Evolutionary conservation across 768 basidiomycete species (phyloP), one percentile per base, ranked within the genome.

Genomic region (Kondoa subrosea): DNA sequence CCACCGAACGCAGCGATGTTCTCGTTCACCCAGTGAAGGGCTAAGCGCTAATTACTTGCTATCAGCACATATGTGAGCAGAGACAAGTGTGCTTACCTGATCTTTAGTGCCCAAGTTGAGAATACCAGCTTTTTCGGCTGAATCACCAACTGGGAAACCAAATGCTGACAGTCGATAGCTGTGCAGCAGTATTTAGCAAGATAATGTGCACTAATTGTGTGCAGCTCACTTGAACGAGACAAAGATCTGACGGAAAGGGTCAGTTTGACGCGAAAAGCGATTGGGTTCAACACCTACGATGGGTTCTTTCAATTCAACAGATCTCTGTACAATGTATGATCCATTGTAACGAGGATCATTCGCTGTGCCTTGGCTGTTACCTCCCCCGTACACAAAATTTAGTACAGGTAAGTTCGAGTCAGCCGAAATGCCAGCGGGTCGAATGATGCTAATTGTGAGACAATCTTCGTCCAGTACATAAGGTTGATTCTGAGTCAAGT

Each of bases 1-100:
- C 85, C 85, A n/a, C 85, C 85, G 71, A 87, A 87, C 2, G 79
- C 80, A 2, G 78, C 80, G 21, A 86, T 82, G 71, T 87, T 85
- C 16, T 84, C 77, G 69, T 85, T 81, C 1, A 87, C 76, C 74
- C 85, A 87, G 16, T 76, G 69, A 0, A 87, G 76, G 0, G 85
- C 84, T 34, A 78, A 76, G 1, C 79, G 77, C 75, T 86, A 84
- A 73, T 88, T n/a, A n/a, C n/a, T n/a, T n/a, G n/a, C n/a, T n/a
- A n/a, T n/a, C n/a, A n/a, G n/a, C n/a, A n/a, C n/a, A n/a, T n/a
- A n/a, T 50, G 12, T 50, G 40, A 50, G 40, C 64, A 30, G 32
- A 33, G 64, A 0, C 34, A 27, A 65, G 26, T 12, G 15, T 25
- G 40, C 40, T 50, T 21, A 50, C 40, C 21, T 50, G 40, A 50